These are phyloP conservation scores for Orbilia blumenaviensis DNA, from an alignment of 2,329 filamentous ascomycete species.

Conservation along the genomic window DNA sequence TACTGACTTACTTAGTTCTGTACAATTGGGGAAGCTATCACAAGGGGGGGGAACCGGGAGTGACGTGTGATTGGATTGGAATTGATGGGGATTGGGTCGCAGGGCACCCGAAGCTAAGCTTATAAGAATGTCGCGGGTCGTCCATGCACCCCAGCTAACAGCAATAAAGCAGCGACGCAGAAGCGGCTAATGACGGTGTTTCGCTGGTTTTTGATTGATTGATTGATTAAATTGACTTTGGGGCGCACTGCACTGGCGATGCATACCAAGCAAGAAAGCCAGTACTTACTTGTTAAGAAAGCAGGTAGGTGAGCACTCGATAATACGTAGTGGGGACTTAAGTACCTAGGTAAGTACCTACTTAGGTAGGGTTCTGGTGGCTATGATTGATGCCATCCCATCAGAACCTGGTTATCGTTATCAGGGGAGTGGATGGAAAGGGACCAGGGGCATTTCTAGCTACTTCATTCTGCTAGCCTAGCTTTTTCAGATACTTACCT, in stretches of 20 bases:
- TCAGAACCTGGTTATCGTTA: conserved; percentile 43
- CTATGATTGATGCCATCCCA: too few relatives aligned
- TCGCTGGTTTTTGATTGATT: too few relatives aligned
- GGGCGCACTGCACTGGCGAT: too few relatives aligned
- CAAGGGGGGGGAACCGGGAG: not conserved
- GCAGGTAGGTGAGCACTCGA: too few relatives aligned
- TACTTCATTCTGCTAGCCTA: conserved; percentile 5
- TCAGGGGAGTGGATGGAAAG: not conserved
- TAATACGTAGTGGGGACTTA: too few relatives aligned
- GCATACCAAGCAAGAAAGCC: not conserved
- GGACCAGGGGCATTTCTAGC: not conserved
- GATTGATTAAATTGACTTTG: too few relatives aligned
- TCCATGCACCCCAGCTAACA: not conserved
- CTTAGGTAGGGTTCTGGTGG: not conserved
- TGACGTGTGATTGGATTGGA: conserved; percentile 40
- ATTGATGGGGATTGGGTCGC: too few relatives aligned
- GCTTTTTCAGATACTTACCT: too few relatives aligned
- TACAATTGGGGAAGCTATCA: conserved; percentile 13
- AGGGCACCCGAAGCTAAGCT: conserved; percentile 15
- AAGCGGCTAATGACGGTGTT: conserved; percentile 47
- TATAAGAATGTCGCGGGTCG: not conserved
- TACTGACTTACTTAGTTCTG: too few relatives aligned
- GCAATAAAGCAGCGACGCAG: not conserved
- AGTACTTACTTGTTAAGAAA: too few relatives aligned
- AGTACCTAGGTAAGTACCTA: too few relatives aligned